Conservation (phyloP, 2,329 filamentous ascomycete genomes). For the Fusarium bactridioides region DNA sequence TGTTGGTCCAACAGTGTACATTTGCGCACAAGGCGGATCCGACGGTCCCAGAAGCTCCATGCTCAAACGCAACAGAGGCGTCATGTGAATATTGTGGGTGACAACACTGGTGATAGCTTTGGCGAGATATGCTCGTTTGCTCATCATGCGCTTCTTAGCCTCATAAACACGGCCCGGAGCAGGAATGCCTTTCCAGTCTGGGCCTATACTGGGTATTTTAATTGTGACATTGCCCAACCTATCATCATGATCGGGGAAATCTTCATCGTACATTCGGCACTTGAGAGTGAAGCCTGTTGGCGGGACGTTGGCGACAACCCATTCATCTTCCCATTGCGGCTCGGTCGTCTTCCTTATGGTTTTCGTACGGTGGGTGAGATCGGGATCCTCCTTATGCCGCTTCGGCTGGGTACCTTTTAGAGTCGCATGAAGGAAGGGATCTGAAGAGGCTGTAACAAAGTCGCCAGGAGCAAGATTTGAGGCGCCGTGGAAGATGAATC, state of each 20-base stretch:
- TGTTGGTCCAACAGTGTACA: slow-evolving; percentile 82
- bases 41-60: slow-evolving; percentile 81
- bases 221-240: slow-evolving; percentile 86
- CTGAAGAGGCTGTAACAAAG: slow-evolving; percentile 77
- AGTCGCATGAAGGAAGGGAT: slow-evolving; percentile 84
- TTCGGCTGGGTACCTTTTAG: slow-evolving; percentile 74
- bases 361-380: slow-evolving; percentile 75
- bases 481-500: slow-evolving; percentile 84
- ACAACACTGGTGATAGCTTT: slow-evolving; percentile 73
- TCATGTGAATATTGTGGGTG: slow-evolving; percentile 69
- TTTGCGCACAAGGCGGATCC: slow-evolving; percentile 69
- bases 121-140: slow-evolving; percentile 84
- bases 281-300: slow-evolving; percentile 83
- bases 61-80: slow-evolving; percentile 75
- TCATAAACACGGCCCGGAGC: slow-evolving; percentile 67
- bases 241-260: slow-evolving; percentile 85
- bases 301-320: slow-evolving; percentile 89
- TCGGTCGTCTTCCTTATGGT: slow-evolving; percentile 77
- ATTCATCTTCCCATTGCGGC: slow-evolving; percentile 84
- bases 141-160: slow-evolving; percentile 84
- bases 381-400: slow-evolving; percentile 86
- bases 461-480: slow-evolving; percentile 85
- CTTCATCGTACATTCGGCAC: slow-evolving; percentile 88
- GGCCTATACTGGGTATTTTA: slow-evolving; percentile 64
- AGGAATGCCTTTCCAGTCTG: slow-evolving; percentile 73